Evolutionary conservation across 768 basidiomycete genomes (phyloP).

Genomic region (Macrolepiota fuliginosa): DNA sequence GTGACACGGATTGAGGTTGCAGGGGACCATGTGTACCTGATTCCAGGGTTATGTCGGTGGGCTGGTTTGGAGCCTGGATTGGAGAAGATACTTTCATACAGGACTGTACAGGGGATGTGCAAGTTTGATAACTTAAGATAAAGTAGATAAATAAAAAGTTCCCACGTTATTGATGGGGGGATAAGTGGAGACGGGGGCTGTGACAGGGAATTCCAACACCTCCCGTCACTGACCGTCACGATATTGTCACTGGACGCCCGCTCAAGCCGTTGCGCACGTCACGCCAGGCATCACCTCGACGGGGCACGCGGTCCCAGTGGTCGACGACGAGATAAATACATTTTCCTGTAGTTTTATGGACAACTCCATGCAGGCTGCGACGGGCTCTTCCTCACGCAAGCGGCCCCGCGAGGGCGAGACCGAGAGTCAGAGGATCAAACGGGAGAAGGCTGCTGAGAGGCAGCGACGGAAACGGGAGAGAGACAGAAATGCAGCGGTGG

Average conservation of each 20-base stretch:
- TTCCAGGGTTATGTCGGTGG: not conserved
- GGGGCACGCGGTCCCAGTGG: slow-evolving; percentile 17
- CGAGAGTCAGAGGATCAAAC: slow-evolving; percentile 67
- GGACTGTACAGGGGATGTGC: not conserved
- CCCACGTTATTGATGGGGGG: slow-evolving; percentile 11
- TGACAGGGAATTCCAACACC: slow-evolving; percentile 34
- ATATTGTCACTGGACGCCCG: slow-evolving; percentile 43
- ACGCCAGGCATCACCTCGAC: slow-evolving; percentile 38
- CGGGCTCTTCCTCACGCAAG: slow-evolving; percentile 39
- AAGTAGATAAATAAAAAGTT: not conserved
- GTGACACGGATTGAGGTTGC: not conserved
- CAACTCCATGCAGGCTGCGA: slow-evolving; percentile 23
- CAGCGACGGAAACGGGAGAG: slow-evolving; percentile 83
- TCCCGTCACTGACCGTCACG: slow-evolving; percentile 48
- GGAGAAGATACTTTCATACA: not conserved
- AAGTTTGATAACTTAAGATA: not conserved
- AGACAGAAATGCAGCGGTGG: slow-evolving; percentile 42
- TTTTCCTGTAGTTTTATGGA: slow-evolving; percentile 19
- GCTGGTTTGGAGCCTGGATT: not conserved
- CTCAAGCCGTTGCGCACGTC: slow-evolving; percentile 37
- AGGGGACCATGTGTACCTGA: not conserved
- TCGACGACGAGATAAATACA: slow-evolving; percentile 16
- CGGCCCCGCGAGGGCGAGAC: slow-evolving; percentile 73
- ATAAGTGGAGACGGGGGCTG: slow-evolving; percentile 17
- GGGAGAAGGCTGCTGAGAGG: slow-evolving; percentile 85